These are phyloP conservation scores for Nitzschia palea DNA, from an alignment of 108 stramenopile genomes.

Conservation along the genomic window DNA sequence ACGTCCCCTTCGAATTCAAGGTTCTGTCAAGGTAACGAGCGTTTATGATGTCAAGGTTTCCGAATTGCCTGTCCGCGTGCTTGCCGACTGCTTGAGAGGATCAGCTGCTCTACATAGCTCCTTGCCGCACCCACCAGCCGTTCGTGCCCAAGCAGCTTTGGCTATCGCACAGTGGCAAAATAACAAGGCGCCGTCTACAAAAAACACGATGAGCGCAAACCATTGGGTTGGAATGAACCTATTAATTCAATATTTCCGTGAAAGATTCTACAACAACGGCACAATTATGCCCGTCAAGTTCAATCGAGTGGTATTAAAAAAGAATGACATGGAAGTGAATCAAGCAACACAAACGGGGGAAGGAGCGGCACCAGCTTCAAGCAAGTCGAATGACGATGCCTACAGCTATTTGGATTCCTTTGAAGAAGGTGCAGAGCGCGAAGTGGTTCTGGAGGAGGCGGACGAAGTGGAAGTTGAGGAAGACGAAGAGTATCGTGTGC, in stretches of 20 bases:
- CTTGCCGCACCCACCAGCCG: constrained; percentile 80
- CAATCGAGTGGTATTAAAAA: constrained; percentile 68
- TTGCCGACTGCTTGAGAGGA: constrained; percentile 84
- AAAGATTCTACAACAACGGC: constrained; percentile 70
- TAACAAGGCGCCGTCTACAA: constrained; percentile 77
- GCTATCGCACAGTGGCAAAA: constrained; percentile 91
- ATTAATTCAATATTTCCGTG: constrained; percentile 81
- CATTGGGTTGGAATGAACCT: constrained; percentile 80
- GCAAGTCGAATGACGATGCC: constrained; percentile 44
- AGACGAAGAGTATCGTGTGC: constrained; percentile 84
- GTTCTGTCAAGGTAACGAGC: constrained; percentile 63
- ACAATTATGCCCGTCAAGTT: constrained; percentile 74
- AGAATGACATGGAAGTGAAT: constrained; percentile 52
- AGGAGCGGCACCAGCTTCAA: constrained; percentile 34
- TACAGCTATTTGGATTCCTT: constrained; percentile 78
- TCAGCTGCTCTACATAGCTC: constrained; percentile 79
- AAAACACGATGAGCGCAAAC: constrained; percentile 57
- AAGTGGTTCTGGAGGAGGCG: constrained; percentile 62
- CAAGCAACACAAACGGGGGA: constrained; percentile 25
- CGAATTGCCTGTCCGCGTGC: constrained; percentile 80
- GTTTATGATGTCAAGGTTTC: constrained; percentile 77
- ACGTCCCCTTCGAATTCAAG: constrained; percentile 80
- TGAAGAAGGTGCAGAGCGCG: constrained; percentile 59
- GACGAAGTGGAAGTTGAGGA: constrained; percentile 85
- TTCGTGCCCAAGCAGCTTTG: constrained; percentile 78